phyloP scores from a whole-genome alignment of 192 early-diverging fungal species.

The Rhizoclosmatium sp. region DNA sequence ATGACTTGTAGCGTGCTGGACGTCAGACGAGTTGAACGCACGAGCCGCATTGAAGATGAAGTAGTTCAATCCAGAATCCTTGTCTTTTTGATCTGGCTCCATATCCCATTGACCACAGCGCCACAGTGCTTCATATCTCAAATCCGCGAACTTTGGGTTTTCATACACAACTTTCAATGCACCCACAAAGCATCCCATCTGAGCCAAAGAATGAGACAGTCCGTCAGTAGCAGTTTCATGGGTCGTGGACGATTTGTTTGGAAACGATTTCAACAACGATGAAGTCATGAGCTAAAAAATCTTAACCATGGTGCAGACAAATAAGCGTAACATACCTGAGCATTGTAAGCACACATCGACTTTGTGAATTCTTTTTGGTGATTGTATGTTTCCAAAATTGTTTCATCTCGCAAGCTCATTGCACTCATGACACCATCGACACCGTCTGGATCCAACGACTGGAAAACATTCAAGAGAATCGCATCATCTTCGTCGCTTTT shows the following conservation, averaged over 20 bases:
- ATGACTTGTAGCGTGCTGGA: slow-evolving; percentile 7
- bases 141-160: slow-evolving; percentile 13
- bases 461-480: slow-evolving; percentile 40
- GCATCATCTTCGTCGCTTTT: not conserved
- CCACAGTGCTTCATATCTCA: slow-evolving; percentile 49
- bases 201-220: slow-evolving; percentile 39
- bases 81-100: not conserved
- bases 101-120: slow-evolving; percentile 41
- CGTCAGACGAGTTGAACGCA: slow-evolving; percentile 31
- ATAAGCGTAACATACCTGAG: slow-evolving; percentile 3
- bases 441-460: slow-evolving; percentile 45
- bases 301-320: slow-evolving; percentile 35
- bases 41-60: slow-evolving; percentile 17
- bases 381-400: not conserved
- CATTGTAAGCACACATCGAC: not conserved
- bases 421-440: slow-evolving; percentile 47
- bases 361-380: slow-evolving; percentile 22
- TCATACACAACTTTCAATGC: slow-evolving; percentile 27
- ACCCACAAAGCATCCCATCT: slow-evolving; percentile 40
- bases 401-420: slow-evolving; percentile 26
- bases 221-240: slow-evolving; percentile 2
- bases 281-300: slow-evolving; percentile 36
- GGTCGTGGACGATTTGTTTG: slow-evolving; percentile 14
- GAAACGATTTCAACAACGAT: slow-evolving; percentile 33
- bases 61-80: slow-evolving; percentile 12